Evolutionary conservation across 1,284 basidiomycete genomes (phyloP), one percentile per base, ranked within the genome.

Genomic region (Butyriboletus appendiculatus): DNA sequence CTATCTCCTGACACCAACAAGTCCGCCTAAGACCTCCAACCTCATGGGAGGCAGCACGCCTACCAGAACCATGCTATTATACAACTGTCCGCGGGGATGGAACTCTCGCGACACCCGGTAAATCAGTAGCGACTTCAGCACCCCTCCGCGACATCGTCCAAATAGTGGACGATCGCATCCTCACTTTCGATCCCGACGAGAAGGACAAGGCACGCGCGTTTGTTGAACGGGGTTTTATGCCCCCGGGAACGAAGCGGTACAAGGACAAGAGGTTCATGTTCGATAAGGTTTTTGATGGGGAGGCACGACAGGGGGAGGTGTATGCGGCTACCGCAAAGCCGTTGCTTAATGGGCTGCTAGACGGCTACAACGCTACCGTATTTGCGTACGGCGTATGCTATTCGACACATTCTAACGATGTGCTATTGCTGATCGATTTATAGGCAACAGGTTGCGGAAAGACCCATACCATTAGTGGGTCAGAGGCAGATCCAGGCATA

Each of bases 391-490:
- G 96, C 37, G 95, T 98, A 71, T 72, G 92, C 79, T 39, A 39
- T 57, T 50, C 32, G 47, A 32, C 30, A 43, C 51, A n/a, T 32
- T 53, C 20, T 52, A 32, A 40, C 22, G 15, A 22, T 46, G 47
- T 58, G 44, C 58, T 40, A 50, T 59, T 43, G 55, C 61, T 62
- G 39, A 65, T 57, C 28, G 51, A 52, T 45, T 38, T 52, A 15
- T 64, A 98, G 95, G 96, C 96, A 18, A 98, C 96, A 12, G 96
- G 96, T 16, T 98, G 96, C 70, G 96, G 96, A 56, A 98, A 98
- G 74, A 98, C 96, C 11, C 94, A 98, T 72, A 98, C 96, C 28
- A 97, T 98, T 69, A 96, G 94, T 66, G 96, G 96, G 56, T 89
- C 88, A 28, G 86, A 90, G 47, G 67, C 73, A 18, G 90, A 96